Conservation (phyloP, 176 grass and related monocot genomes). For the Oryza glumipatula region DNA sequence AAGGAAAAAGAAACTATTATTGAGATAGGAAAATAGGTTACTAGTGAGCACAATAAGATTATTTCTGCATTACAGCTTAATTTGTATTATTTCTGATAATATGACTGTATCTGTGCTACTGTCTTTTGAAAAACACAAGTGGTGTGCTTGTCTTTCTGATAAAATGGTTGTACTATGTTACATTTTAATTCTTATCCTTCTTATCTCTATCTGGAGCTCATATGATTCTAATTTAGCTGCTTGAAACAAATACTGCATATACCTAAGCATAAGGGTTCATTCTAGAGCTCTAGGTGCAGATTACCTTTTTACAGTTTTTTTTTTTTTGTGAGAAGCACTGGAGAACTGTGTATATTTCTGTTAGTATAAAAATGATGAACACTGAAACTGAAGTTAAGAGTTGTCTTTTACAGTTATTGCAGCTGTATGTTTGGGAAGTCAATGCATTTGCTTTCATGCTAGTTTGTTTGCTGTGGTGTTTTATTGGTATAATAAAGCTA, state of each 20-base stretch:
- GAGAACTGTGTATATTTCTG: not conserved
- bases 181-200: conserved; percentile 6
- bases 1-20: conserved; percentile 28
- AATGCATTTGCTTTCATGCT: too few species aligned
- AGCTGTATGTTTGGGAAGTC: too few species aligned
- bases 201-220: conserved; percentile 21
- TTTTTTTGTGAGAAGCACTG: not conserved
- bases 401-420: not conserved
- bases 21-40: conserved; percentile 6
- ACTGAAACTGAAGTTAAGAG: not conserved
- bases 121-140: not conserved
- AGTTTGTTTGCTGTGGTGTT: too few species aligned
- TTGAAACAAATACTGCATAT: conserved; percentile 21
- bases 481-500: not conserved
- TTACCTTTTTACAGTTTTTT: not conserved
- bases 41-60: conserved; percentile 5
- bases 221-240: not conserved
- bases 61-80: not conserved
- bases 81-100: conserved; percentile 5
- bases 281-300: not conserved
- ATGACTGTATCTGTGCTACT: not conserved
- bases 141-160: not conserved
- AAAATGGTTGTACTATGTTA: conserved; percentile 6
- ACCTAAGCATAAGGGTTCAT: not conserved
- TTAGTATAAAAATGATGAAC: not conserved